These are phyloP conservation scores for Schwanniomyces sp. DNA, from an alignment of 805 yeast species.

Conservation along the genomic window DNA sequence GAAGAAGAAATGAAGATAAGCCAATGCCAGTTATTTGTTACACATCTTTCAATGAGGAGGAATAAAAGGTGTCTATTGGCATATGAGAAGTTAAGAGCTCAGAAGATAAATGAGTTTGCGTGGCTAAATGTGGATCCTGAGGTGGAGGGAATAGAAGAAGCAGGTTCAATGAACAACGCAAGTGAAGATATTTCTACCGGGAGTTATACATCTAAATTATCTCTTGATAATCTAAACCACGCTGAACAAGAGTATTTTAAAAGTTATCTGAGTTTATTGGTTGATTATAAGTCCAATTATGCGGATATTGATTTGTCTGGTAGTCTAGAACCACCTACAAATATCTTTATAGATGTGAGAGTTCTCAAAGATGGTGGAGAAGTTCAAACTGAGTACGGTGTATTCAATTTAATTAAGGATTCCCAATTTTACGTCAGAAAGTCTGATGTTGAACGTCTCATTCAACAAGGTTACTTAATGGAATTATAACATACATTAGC, in stretches of 20 bases:
- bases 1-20: slow-evolving; percentile 46
- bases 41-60: slow-evolving; percentile 75
- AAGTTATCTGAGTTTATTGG: slow-evolving; percentile 66
- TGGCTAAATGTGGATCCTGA: slow-evolving; percentile 70
- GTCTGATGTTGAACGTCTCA: slow-evolving; percentile 88
- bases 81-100: slow-evolving; percentile 72
- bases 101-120: slow-evolving; percentile 59
- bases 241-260: slow-evolving; percentile 78
- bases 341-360: slow-evolving; percentile 90
- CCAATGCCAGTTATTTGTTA: slow-evolving; percentile 66
- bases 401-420: slow-evolving; percentile 86
- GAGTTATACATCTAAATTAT: slow-evolving; percentile 25
- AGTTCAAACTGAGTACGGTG: slow-evolving; percentile 96
- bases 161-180: background rate
- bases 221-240: slow-evolving; percentile 59
- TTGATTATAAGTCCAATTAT: slow-evolving; percentile 75
- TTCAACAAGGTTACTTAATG: slow-evolving; percentile 91
- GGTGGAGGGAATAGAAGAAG: slow-evolving; percentile 13
- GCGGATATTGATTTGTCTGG: slow-evolving; percentile 87
- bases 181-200: slow-evolving; percentile 4
- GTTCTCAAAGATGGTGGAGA: slow-evolving; percentile 95
- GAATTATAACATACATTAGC: slow-evolving; percentile 43
- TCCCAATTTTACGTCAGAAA: slow-evolving; percentile 93
- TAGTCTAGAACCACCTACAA: slow-evolving; percentile 85
- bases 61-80: slow-evolving; percentile 90